Base-by-base conservation (phyloP, 257 asterid species). In the Solanum verrucosum region DNA sequence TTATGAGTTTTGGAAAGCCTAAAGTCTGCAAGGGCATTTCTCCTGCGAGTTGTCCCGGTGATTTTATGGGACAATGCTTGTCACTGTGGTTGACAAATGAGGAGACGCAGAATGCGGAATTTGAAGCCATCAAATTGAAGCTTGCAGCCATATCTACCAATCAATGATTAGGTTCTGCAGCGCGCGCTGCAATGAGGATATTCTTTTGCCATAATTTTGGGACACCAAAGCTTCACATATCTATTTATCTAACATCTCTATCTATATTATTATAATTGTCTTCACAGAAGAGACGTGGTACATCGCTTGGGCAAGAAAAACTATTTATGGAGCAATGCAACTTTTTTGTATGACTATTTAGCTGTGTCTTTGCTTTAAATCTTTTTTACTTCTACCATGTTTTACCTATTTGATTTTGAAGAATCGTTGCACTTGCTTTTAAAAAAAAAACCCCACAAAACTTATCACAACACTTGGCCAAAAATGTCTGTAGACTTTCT, bases 61-160 rank as follows among this genome's bases (percentile, higher is more conserved):
- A 97, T 85, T 84, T 94, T 91, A 92, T 97, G 65, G 90, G 90
- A 88, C 96, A 91, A n/a, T 92, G 94, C 78, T 77, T 96, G 83
- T 87, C 92, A 1, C 89, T 90, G 2, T 94, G 97, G 95, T 88
- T 97, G 91, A 93, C 98, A 25, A 92, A 90, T 70, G 99, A 96
- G 89, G 99, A 97, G 88, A 88, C 89, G 21, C 93, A 90, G 72
- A 90, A 85, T 78, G 71, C 89, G 33, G 98, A 92, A 88, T 93
- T 96, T 29, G 95, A 93, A 89, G 89, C 91, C 86, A 91, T 93
- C 87, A 93, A 92, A 85, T 71, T 82, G 40, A 93, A 91, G 94
- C 96, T 95, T 77, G 91, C 91, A 25, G 73, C 84, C 59, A 73
- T 89, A 25, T 85, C 87, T 21, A 75, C 88, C 21, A 31, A 20